Evolutionary conservation across 345 rosid genomes (phyloP).

Genomic region (Luvunga scandens): DNA sequence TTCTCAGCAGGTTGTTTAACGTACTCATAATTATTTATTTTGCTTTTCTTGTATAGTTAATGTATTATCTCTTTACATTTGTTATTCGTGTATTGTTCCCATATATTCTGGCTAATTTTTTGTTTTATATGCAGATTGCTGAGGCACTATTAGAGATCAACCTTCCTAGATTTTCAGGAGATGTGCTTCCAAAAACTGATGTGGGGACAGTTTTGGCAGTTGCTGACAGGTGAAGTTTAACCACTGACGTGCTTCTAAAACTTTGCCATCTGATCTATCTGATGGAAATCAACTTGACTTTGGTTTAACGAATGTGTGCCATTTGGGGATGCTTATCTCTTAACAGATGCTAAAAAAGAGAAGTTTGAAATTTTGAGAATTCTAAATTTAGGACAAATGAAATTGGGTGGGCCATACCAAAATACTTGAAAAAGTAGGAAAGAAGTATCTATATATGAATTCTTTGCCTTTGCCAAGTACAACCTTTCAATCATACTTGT

Average conservation of each 20-base stretch:
- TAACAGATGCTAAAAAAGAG: not conserved
- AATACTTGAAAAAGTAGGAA: not conserved
- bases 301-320: not conserved
- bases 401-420: not conserved
- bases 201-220: slow-evolving; percentile 83
- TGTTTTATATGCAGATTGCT: slow-evolving; percentile 54
- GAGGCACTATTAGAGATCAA: slow-evolving; percentile 84
- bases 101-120: slow-evolving; percentile 2
- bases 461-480: not conserved
- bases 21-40: slow-evolving; percentile 11
- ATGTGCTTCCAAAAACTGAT: slow-evolving; percentile 76
- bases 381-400: not conserved
- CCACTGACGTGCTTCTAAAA: no score
- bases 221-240: slow-evolving; percentile 73
- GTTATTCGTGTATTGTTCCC: not conserved
- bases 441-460: not conserved
- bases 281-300: not conserved
- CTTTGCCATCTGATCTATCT: not conserved
- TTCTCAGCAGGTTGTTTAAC: slow-evolving; percentile 65
- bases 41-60: not conserved
- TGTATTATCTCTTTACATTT: not conserved
- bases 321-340: not conserved
- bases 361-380: not conserved
- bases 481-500: not conserved
- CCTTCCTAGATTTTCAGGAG: slow-evolving; percentile 93